These are phyloP conservation scores for Cylindrotheca fusiformis DNA, from an alignment of 108 stramenopile genomes.

Conservation along the genomic window DNA sequence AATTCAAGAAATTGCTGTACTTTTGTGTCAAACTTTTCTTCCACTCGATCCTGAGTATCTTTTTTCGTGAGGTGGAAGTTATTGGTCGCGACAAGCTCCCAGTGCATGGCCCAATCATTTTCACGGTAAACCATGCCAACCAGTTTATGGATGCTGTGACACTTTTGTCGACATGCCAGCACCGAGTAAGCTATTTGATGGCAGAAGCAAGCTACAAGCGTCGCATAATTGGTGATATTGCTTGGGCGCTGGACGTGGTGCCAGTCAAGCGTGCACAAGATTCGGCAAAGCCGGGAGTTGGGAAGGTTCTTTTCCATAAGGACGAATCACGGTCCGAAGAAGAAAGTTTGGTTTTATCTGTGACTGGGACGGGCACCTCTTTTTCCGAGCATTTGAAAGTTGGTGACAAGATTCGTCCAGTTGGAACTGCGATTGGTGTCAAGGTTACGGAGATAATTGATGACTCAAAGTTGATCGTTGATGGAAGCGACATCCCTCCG, in stretches of 20 bases:
- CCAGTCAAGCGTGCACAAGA: slow-evolving; percentile 95
- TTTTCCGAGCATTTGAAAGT: slow-evolving; percentile 51
- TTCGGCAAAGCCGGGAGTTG: slow-evolving; percentile 59
- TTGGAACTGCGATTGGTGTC: slow-evolving; percentile 44
- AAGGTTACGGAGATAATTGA: slow-evolving; percentile 67
- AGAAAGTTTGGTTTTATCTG: slow-evolving; percentile 23
- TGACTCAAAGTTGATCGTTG: slow-evolving; percentile 39
- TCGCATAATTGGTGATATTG: slow-evolving; percentile 90
- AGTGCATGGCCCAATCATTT: slow-evolving; percentile 89
- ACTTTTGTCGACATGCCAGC: slow-evolving; percentile 86
- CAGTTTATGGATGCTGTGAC: slow-evolving; percentile 95
- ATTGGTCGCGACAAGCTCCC: slow-evolving; percentile 92
- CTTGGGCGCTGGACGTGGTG: slow-evolving; percentile 89
- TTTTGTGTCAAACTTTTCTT: slow-evolving; percentile 82
- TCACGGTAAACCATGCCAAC: slow-evolving; percentile 96
- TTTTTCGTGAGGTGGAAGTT: slow-evolving; percentile 86
- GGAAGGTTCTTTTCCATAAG: slow-evolving; percentile 22
- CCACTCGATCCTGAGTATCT: slow-evolving; percentile 82
- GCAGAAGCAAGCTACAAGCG: slow-evolving; percentile 91
- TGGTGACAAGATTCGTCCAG: slow-evolving; percentile 79
- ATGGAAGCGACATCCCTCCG: slow-evolving; percentile 25
- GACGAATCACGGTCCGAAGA: background rate
- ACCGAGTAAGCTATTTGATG: slow-evolving; percentile 90
- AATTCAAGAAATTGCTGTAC: slow-evolving; percentile 84
- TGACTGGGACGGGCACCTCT: slow-evolving; percentile 55